Percentiles rank a stretch among this genome's conserved stretches.
phyloP scores from a whole-genome alignment of 2,329 filamentous ascomycete genomes.

The Aspergillus sp. region DNA sequence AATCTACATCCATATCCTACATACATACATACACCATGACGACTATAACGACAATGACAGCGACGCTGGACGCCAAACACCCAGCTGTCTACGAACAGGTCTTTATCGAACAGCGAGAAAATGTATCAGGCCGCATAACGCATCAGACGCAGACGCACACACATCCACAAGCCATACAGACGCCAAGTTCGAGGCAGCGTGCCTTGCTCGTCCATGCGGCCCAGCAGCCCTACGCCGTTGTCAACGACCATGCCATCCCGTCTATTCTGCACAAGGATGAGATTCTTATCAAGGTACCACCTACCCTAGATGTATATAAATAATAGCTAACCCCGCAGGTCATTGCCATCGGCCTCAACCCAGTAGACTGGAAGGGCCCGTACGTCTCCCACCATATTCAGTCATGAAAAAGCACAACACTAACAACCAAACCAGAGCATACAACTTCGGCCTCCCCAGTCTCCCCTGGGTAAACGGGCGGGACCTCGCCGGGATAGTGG shows the following conservation, averaged over 20 bases:
- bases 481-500: slow-evolving; percentile 67
- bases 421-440: slow-evolving; percentile 53
- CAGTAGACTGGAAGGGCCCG: slow-evolving; percentile 75
- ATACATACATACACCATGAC: slow-evolving; percentile 1
- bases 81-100: slow-evolving; percentile 9
- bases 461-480: slow-evolving; percentile 69
- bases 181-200: slow-evolving; percentile 37
- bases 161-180: background rate
- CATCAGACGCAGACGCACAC: background rate
- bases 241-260: slow-evolving; percentile 49
- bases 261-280: slow-evolving; percentile 49
- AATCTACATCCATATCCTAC: background rate
- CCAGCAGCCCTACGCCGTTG: slow-evolving; percentile 52
- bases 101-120: slow-evolving; percentile 8
- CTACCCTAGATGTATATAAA: background rate
- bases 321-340: slow-evolving; percentile 31
- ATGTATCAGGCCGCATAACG: background rate
- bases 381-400: slow-evolving; percentile 39
- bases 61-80: slow-evolving; percentile 13
- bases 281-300: slow-evolving; percentile 57
- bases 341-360: slow-evolving; percentile 68
- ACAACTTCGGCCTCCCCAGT: slow-evolving; percentile 66
- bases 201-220: slow-evolving; percentile 53
- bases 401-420: background rate
- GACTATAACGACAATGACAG: slow-evolving; percentile 13